A percentile compares a stretch with the other conserved stretches of the same genome.
Evolutionary conservation across 1,284 basidiomycete genomes (phyloP).

Genomic region (Termitomyces sp.): DNA sequence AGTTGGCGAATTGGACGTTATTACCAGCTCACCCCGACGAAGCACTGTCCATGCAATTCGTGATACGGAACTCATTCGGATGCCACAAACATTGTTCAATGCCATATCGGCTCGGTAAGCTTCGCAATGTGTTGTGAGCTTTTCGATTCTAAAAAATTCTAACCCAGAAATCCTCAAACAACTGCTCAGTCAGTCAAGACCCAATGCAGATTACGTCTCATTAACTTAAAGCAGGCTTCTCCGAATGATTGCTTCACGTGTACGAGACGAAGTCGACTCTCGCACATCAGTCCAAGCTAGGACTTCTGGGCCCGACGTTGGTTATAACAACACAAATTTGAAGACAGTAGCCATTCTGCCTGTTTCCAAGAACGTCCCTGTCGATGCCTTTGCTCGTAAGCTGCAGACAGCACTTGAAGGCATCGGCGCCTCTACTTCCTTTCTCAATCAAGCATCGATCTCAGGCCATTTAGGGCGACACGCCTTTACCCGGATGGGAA

Average conservation of each 20-base stretch:
- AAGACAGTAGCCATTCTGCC: slow-evolving; percentile 91
- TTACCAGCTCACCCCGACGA: slow-evolving; percentile 84
- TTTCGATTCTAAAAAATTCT: slow-evolving; percentile 1
- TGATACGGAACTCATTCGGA: slow-evolving; percentile 95
- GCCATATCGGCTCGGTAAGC: slow-evolving; percentile 82
- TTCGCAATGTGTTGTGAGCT: neutral
- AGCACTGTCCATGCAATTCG: slow-evolving; percentile 97
- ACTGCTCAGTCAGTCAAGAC: slow-evolving; percentile 75
- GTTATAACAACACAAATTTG: slow-evolving; percentile 84
- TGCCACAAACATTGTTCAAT: slow-evolving; percentile 97
- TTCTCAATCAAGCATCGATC: slow-evolving; percentile 88
- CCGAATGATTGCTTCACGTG: slow-evolving; percentile 89
- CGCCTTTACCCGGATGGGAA: slow-evolving; percentile 92
- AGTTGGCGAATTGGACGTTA: slow-evolving; percentile 93
- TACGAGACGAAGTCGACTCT: slow-evolving; percentile 76
- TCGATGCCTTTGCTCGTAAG: slow-evolving; percentile 84
- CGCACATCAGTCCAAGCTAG: slow-evolving; percentile 43
- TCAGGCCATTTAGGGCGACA: slow-evolving; percentile 87
- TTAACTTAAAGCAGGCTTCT: slow-evolving; percentile 53
- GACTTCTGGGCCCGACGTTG: slow-evolving; percentile 48
- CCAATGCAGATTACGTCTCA: slow-evolving; percentile 4
- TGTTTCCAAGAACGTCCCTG: slow-evolving; percentile 76
- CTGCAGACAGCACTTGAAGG: slow-evolving; percentile 84
- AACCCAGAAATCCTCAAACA: slow-evolving; percentile 83
- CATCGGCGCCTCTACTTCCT: slow-evolving; percentile 84